Evolutionary conservation across 2,329 filamentous ascomycete species (phyloP).

Genomic region (Fusarium transvaalense): DNA sequence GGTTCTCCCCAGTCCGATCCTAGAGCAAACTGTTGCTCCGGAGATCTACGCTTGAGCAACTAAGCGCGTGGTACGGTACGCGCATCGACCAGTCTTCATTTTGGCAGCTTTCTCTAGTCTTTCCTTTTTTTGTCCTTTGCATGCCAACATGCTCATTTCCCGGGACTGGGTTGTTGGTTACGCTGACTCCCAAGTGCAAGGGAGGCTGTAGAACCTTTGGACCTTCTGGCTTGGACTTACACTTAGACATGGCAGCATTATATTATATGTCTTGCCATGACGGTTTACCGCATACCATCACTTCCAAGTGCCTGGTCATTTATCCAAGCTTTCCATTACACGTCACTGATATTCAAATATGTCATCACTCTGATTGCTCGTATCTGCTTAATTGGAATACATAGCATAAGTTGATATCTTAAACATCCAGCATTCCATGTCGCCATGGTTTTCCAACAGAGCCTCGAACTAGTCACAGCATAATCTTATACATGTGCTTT

Average conservation of each 20-base stretch:
- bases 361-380: slow-evolving; percentile 11
- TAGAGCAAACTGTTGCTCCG: slow-evolving; percentile 36
- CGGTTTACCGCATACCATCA: slow-evolving; percentile 32
- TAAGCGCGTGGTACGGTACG: slow-evolving; percentile 22
- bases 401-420: background rate
- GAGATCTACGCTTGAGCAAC: slow-evolving; percentile 39
- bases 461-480: background rate
- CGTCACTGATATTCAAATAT: slow-evolving; percentile 23
- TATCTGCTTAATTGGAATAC: slow-evolving; percentile 11
- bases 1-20: slow-evolving; percentile 33
- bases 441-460: background rate
- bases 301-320: slow-evolving; percentile 31
- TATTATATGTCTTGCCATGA: slow-evolving; percentile 40
- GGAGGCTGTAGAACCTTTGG: slow-evolving; percentile 40
- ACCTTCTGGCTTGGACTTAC: background rate
- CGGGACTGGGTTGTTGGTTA: slow-evolving; percentile 29
- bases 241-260: slow-evolving; percentile 29
- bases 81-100: slow-evolving; percentile 33
- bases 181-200: slow-evolving; percentile 33
- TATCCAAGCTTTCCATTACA: slow-evolving; percentile 7
- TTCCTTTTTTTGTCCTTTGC: slow-evolving; percentile 1
- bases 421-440: slow-evolving; percentile 10
- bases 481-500: slow-evolving; percentile 8
- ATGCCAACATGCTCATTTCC: slow-evolving; percentile 46
- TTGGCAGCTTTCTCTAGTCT: slow-evolving; percentile 17